A percentile compares a stretch with the other conserved stretches of the same genome.
Evolutionary conservation across 352 stramenopile species (phyloP).

Genomic region (Pythium utonaiense): DNA sequence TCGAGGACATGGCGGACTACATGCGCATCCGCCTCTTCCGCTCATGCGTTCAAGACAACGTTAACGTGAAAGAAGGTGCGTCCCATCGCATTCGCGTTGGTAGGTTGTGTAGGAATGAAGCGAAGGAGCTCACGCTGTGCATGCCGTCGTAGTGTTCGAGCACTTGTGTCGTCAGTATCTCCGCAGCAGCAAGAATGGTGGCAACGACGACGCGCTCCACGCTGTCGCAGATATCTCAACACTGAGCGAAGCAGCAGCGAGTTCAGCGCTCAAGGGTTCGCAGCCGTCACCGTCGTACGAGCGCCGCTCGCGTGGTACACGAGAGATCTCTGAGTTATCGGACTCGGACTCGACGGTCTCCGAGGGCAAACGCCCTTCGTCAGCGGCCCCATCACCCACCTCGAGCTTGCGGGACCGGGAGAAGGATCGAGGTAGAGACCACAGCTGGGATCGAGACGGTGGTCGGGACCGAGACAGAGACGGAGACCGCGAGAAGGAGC

Average conservation of each 20-base stretch:
- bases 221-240: conserved; percentile 55
- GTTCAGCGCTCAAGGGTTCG: conserved; percentile 13
- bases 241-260: conserved; percentile 33
- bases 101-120: no score
- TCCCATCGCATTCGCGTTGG: no score
- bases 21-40: conserved; percentile 57
- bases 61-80: conserved; percentile 67
- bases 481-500: background rate
- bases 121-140: no score
- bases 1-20: conserved; percentile 62
- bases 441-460: background rate
- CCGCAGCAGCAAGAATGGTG: conserved; percentile 27
- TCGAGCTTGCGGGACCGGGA: background rate
- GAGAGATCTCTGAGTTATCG: conserved; percentile 38
- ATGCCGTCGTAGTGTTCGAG: conserved; percentile 68
- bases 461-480: background rate
- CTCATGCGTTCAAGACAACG: conserved; percentile 65
- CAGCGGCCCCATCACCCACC: conserved; percentile 20
- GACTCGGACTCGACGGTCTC: conserved; percentile 29
- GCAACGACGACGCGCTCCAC: conserved; percentile 30
- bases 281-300: conserved; percentile 20
- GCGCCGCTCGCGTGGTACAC: conserved; percentile 14
- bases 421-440: background rate
- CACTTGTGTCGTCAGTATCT: conserved; percentile 52
- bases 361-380: conserved; percentile 15